Evolutionary conservation across 1,284 basidiomycete genomes (phyloP).

Genomic region (Fomes fomentarius): DNA sequence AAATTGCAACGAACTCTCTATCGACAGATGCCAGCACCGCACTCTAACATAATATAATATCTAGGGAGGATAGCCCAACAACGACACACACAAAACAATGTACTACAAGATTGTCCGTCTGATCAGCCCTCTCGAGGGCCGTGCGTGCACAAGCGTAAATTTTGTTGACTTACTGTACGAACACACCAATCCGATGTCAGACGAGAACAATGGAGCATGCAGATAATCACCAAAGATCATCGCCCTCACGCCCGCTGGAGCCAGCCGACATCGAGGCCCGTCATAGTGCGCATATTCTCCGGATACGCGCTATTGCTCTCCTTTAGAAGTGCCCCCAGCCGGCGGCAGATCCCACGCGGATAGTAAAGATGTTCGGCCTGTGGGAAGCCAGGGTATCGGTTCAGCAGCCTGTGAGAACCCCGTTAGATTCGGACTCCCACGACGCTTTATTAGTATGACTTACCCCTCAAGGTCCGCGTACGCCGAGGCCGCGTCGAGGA

Average conservation of each 20-base stretch:
- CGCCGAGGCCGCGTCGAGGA: conserved; percentile 58
- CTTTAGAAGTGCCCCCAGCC: conserved; percentile 64
- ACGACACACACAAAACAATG: too few species aligned
- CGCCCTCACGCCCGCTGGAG: conserved; percentile 41
- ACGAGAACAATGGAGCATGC: too few species aligned
- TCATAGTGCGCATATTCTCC: conserved; percentile 72
- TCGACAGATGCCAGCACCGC: conserved; percentile 9
- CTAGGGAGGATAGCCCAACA: too few species aligned
- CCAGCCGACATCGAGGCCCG: conserved; percentile 80
- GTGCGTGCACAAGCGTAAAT: too few species aligned
- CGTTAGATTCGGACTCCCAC: conserved; percentile 5
- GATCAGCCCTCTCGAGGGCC: background rate
- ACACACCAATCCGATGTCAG: too few species aligned
- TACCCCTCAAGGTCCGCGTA: conserved; percentile 45
- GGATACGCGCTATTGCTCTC: conserved; percentile 80
- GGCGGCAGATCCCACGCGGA: conserved; percentile 71
- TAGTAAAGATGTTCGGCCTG: conserved; percentile 84
- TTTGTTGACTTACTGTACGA: too few species aligned
- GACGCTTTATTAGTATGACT: conserved; percentile 39
- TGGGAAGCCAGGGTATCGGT: conserved; percentile 77
- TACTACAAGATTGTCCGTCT: too few species aligned
- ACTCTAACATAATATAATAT: conserved; percentile 19
- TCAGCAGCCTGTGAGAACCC: conserved; percentile 16
- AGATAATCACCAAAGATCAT: background rate
- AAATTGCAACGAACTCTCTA: too few species aligned